A percentile compares a stretch with the other conserved stretches of the same genome.
phyloP scores from a whole-genome alignment of 805 yeast genomes.

The Debaryomyces tyrocola region DNA sequence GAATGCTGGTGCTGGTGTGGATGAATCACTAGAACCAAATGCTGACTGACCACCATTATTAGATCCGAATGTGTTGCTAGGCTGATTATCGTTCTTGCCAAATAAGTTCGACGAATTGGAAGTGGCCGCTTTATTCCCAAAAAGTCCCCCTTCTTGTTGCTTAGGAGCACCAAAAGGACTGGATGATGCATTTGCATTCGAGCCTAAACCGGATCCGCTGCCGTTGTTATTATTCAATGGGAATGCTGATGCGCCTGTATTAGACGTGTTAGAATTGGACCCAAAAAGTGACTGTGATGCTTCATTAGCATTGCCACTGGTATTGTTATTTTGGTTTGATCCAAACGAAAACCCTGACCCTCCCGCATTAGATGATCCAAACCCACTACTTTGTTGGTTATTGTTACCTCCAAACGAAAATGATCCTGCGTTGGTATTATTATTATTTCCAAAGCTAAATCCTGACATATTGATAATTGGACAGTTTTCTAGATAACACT shows the following conservation, averaged over 20 bases:
- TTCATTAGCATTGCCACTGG: neutral
- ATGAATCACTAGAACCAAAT: neutral
- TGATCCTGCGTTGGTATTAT: neutral
- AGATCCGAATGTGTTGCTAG: conserved; percentile 2
- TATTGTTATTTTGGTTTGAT: neutral
- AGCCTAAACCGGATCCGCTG: conserved; percentile 8
- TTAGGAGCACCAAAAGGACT: conserved; percentile 1
- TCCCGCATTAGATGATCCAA: neutral
- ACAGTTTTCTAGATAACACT: neutral
- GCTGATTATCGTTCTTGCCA: neutral
- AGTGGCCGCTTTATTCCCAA: conserved; percentile 13
- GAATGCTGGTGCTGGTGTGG: conserved; percentile 7
- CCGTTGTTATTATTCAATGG: neutral
- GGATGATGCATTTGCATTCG: conserved; percentile 7
- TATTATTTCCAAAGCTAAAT: neutral
- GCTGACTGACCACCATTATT: conserved; percentile 2
- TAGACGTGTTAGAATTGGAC: neutral
- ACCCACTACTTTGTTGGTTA: neutral
- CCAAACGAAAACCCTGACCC: conserved; percentile 16
- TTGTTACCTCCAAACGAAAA: conserved; percentile 3
- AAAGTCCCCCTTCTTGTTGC: conserved; percentile 10
- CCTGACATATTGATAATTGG: conserved; percentile 1
- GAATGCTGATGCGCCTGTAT: neutral
- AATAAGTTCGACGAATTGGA: neutral
- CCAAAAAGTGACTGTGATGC: neutral